These are phyloP conservation scores for Fraxinus pennsylvanica DNA, from an alignment of 257 asterid genomes.

Conservation along the genomic window DNA sequence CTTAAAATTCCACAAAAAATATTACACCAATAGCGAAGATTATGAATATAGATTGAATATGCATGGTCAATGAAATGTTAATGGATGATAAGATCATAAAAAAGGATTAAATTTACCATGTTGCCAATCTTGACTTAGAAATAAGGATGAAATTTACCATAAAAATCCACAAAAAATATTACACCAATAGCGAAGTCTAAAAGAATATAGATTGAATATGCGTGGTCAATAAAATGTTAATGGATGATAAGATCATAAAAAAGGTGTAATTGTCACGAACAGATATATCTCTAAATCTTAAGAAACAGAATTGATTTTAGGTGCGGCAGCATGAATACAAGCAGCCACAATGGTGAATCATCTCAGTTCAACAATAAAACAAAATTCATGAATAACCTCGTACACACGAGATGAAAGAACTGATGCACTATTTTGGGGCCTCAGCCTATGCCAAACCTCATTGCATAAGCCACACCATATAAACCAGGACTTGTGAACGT, in stretches of 20 bases:
- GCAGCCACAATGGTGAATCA: neutral
- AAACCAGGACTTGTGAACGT: neutral
- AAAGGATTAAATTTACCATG: too few relatives aligned
- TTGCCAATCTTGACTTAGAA: constrained; percentile 1
- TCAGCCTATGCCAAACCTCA: neutral
- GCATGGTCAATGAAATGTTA: too few relatives aligned
- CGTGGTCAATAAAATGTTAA: too few relatives aligned
- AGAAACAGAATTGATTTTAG: neutral
- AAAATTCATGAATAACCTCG: neutral
- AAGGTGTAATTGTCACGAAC: neutral
- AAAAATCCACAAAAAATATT: neutral
- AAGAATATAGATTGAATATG: neutral
- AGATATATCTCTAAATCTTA: neutral
- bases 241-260: neutral
- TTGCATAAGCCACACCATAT: neutral
- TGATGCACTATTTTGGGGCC: neutral
- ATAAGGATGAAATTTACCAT: neutral
- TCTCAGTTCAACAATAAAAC: neutral
- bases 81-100: neutral
- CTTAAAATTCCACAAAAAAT: neutral
- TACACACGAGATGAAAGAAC: neutral
- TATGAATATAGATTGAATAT: neutral
- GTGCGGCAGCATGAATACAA: neutral
- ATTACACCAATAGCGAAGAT: neutral
- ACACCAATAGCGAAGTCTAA: neutral